phyloP scores from a whole-genome alignment of 257 asterid genomes.

The Voacanga thouarsii region DNA sequence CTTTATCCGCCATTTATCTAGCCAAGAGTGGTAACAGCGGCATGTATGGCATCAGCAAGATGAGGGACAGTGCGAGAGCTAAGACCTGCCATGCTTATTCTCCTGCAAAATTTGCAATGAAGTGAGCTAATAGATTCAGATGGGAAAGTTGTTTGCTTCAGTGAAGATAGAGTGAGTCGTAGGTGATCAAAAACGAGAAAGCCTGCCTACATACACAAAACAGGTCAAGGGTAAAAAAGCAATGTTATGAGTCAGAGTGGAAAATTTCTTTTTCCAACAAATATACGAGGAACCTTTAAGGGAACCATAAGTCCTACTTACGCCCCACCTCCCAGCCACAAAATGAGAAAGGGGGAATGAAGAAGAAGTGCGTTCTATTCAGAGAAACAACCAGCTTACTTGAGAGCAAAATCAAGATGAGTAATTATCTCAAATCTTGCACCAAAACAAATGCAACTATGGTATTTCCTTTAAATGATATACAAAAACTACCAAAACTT shows the following conservation, averaged over 20 bases:
- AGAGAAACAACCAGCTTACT: too few relatives aligned
- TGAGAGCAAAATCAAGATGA: too few relatives aligned
- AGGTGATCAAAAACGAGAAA: neutral
- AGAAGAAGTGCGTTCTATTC: too few relatives aligned
- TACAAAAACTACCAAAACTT: too few relatives aligned
- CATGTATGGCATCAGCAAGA: conserved; percentile 79
- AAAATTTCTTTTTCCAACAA: neutral
- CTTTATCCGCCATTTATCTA: conserved; percentile 18
- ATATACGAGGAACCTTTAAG: neutral
- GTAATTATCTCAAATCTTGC: too few relatives aligned
- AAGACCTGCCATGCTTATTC: conserved; percentile 92
- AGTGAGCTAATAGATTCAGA: neutral
- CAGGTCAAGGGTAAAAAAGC: neutral
- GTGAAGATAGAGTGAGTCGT: neutral
- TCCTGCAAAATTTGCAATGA: conserved; percentile 41
- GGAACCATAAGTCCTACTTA: neutral
- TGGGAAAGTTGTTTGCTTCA: neutral
- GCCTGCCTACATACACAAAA: neutral
- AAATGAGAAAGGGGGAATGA: neutral
- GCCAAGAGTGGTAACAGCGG: conserved; percentile 54
- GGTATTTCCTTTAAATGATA: too few relatives aligned
- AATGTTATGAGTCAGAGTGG: neutral
- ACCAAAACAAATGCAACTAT: too few relatives aligned
- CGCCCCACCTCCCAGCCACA: neutral
- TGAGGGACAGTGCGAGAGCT: conserved; percentile 69